phyloP scores from a whole-genome alignment of 768 basidiomycete species.

The Boletus subcaerulescens region DNA sequence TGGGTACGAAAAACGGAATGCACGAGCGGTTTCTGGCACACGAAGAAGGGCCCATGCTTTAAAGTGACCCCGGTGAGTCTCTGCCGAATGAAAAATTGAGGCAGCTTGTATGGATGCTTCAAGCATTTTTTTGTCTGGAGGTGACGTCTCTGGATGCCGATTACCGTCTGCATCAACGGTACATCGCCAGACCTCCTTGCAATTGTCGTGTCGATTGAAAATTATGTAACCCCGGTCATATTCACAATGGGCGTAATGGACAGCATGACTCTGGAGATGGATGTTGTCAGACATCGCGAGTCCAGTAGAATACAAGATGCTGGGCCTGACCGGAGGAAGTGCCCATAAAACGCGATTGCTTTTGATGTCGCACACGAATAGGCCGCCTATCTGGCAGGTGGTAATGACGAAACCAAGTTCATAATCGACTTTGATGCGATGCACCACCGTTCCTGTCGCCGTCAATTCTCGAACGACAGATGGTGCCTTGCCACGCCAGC shows the following conservation, averaged over 20 bases:
- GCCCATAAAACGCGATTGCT: slow-evolving; percentile 55
- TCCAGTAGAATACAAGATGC: background rate
- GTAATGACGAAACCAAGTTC: slow-evolving; percentile 55
- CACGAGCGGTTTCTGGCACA: slow-evolving; percentile 42
- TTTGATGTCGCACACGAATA: slow-evolving; percentile 56
- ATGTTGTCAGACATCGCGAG: background rate
- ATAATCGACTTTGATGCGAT: slow-evolving; percentile 78
- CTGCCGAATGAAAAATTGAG: slow-evolving; percentile 5
- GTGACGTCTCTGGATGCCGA: slow-evolving; percentile 23
- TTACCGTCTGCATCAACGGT: slow-evolving; percentile 32
- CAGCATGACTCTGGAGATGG: slow-evolving; percentile 8
- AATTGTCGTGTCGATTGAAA: slow-evolving; percentile 55
- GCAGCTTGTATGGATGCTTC: slow-evolving; percentile 23
- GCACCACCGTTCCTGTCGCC: slow-evolving; percentile 41
- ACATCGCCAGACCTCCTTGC: slow-evolving; percentile 72
- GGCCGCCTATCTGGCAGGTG: slow-evolving; percentile 52
- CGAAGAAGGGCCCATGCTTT: slow-evolving; percentile 57
- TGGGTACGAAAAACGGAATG: slow-evolving; percentile 70
- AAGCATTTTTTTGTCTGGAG: slow-evolving; percentile 33
- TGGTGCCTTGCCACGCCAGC: slow-evolving; percentile 54
- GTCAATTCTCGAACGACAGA: slow-evolving; percentile 38
- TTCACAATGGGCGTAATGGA: slow-evolving; percentile 61
- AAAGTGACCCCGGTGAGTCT: slow-evolving; percentile 48
- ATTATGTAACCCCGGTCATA: slow-evolving; percentile 70
- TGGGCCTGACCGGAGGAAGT: slow-evolving; percentile 47